Evolutionary conservation across 2,329 filamentous ascomycete species (phyloP), one percentile per base, ranked within the genome.

Genomic region (Hansfordia pulvinata): DNA sequence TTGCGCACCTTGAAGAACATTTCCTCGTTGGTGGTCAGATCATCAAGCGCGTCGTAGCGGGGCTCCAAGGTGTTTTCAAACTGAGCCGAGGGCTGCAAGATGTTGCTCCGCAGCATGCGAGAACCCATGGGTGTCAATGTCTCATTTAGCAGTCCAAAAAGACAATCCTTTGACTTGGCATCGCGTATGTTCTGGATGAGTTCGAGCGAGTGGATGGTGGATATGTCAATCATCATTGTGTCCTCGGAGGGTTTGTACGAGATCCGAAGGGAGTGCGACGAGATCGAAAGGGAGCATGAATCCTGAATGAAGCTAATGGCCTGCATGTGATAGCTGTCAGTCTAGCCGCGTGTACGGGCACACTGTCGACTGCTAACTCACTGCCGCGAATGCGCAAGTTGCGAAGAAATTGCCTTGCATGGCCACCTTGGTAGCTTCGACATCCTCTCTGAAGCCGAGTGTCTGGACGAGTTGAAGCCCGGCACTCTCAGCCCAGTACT

Each of bases 171-270:
- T 0, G 85, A 93, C 37, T 79, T 85, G 1, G 73, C 44, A 38
- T 78, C 75, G 9, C 81, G 75, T 0, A 86, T 46, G 37, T 94
- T 98, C 41, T 93, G 84, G 15, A 96, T 79, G 5, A 98, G 64
- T 47, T 98, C 90, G 3, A 98, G 60, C 0, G 84, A 84, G 19
- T 76, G 68, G 16, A 94, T 83, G 0, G 86, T 93, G 1, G 83
- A 78, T 3, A 90, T 64, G 42, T 94, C 88, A 39, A 96, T 92
- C 69, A 93, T 83, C 86, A 96, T 93, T 1, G 84, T 82, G 14
- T 88, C 81, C 44, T 93, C 82, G 0, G 84, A 85, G 1, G 85
- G 79, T 41, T 88, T 77, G 39, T 93, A 94, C 35, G 74, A 77
- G 43, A 96, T 78, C 4, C 84, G 73, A 17, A 96, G 65, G 12